Percentiles rank a stretch among this genome's conserved stretches.
Evolutionary conservation across 2,329 filamentous ascomycete species (phyloP).

Genomic region (Fusarium robinianum): DNA sequence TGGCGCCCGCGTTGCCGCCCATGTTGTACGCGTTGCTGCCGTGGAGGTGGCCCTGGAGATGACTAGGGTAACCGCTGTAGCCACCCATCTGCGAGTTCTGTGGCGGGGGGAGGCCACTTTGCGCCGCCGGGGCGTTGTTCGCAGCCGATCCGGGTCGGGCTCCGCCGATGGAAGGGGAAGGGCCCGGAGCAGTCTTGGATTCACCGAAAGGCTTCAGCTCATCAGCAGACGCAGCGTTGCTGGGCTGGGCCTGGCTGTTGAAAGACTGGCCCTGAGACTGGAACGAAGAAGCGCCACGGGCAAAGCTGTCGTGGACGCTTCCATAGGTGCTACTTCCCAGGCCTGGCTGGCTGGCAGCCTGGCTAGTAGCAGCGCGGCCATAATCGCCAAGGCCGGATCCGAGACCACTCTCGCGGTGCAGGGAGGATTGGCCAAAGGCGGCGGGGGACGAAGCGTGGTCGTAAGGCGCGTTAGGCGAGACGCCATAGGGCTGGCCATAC

Average conservation of each 20-base stretch:
- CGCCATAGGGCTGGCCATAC: constrained; percentile 62
- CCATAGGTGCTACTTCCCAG: constrained; percentile 57
- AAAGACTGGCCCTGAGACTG: constrained; percentile 61
- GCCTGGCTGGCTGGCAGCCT: constrained; percentile 55
- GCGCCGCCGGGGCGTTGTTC: constrained; percentile 55
- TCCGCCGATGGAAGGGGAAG: constrained; percentile 60
- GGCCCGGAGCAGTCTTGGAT: constrained; percentile 56
- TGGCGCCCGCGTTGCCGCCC: constrained; percentile 54
- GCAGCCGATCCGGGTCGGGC: constrained; percentile 63
- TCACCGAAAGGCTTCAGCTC: constrained; percentile 65
- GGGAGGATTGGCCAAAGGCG: constrained; percentile 58
- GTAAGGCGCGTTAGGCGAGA: constrained; percentile 61
- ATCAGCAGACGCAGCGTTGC: constrained; percentile 49
- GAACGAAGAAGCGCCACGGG: constrained; percentile 57
- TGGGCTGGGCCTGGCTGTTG: constrained; percentile 54
- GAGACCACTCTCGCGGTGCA: constrained; percentile 56
- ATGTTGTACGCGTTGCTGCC: constrained; percentile 60
- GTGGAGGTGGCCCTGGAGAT: constrained; percentile 59
- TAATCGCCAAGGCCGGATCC: constrained; percentile 60
- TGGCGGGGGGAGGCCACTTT: constrained; percentile 60
- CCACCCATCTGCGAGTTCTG: constrained; percentile 59
- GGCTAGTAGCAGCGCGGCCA: constrained; percentile 54
- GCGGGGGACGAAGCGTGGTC: constrained; percentile 60
- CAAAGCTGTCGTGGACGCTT: constrained; percentile 59
- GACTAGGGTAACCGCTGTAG: constrained; percentile 61